A percentile compares a stretch with the other conserved stretches of the same genome.
phyloP scores from a whole-genome alignment of 495 filamentous ascomycete genomes.

The Aspergillus taichungensis region DNA sequence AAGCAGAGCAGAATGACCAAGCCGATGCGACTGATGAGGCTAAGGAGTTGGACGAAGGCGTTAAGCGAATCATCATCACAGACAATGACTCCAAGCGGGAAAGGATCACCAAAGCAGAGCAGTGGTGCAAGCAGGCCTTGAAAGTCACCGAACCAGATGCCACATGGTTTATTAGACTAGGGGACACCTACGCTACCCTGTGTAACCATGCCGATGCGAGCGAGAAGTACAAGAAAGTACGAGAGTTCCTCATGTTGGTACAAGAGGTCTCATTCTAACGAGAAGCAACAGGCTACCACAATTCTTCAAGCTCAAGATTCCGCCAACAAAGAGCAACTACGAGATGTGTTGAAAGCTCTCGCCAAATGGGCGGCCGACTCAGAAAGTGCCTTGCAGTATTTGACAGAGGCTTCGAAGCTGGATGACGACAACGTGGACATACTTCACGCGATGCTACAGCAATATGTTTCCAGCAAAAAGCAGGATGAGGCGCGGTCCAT shows the following conservation, averaged over 20 bases:
- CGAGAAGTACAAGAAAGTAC: conserved; percentile 6
- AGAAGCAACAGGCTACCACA: neutral
- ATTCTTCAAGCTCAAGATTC: conserved; percentile 6
- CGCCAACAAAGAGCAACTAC: conserved; percentile 1
- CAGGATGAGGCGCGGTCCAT: conserved; percentile 2
- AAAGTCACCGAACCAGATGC: neutral
- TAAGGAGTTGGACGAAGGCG: too few species aligned
- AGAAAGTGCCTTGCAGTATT: neutral
- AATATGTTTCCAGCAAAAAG: neutral
- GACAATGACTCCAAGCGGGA: too few species aligned
- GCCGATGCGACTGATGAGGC: too few species aligned
- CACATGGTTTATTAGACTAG: conserved; percentile 3
- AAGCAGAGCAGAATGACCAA: too few species aligned
- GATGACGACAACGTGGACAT: neutral
- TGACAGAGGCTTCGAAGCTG: neutral
- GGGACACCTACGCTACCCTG: neutral
- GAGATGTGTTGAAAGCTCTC: neutral
- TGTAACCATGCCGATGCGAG: neutral
- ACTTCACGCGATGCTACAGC: neutral
- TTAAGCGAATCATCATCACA: too few species aligned
- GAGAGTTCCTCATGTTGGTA: neutral
- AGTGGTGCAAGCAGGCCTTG: conserved; percentile 3
- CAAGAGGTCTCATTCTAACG: neutral
- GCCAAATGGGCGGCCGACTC: neutral
- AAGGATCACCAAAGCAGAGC: neutral